These are phyloP conservation scores for Pseudocohnilembus persalinus DNA, from an alignment of 169 alveolate species.

Conservation along the genomic window DNA sequence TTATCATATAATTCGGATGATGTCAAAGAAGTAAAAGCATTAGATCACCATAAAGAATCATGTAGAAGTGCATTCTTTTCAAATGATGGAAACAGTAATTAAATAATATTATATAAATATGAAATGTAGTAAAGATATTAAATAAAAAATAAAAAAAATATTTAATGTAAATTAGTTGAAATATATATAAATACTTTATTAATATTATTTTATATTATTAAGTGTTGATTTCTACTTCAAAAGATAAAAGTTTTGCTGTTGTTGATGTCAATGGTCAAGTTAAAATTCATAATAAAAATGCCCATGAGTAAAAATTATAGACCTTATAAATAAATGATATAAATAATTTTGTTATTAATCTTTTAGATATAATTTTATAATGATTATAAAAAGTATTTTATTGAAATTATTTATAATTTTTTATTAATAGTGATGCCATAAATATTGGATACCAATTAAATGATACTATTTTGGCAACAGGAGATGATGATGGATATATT, in stretches of 20 bases:
- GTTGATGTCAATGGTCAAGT: slow-evolving; percentile 56
- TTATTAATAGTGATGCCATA: slow-evolving; percentile 27
- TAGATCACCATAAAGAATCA: slow-evolving; percentile 52
- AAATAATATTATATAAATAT: background rate
- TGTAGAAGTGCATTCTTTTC: slow-evolving; percentile 51
- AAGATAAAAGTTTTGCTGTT: slow-evolving; percentile 55
- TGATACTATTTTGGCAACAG: slow-evolving; percentile 52
- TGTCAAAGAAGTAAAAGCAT: slow-evolving; percentile 36
- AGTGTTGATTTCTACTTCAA: slow-evolving; percentile 49
- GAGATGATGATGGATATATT: slow-evolving; percentile 71
- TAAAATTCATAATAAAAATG: slow-evolving; percentile 28
- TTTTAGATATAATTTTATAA: background rate
- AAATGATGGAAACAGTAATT: slow-evolving; percentile 50
- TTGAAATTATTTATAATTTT: background rate
- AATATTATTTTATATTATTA: background rate
- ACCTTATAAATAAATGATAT: slow-evolving; percentile 9
- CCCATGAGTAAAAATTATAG: slow-evolving; percentile 43
- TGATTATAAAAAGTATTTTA: background rate
- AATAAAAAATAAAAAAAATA: no score
- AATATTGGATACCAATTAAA: slow-evolving; percentile 17
- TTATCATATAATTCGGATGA: slow-evolving; percentile 45
- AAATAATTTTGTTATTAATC: slow-evolving; percentile 10
- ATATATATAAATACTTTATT: no score
- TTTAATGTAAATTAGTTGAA: no score
- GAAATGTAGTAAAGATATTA: background rate